Conservation (phyloP, 495 filamentous ascomycete species). For the Neurospora sp. region DNA sequence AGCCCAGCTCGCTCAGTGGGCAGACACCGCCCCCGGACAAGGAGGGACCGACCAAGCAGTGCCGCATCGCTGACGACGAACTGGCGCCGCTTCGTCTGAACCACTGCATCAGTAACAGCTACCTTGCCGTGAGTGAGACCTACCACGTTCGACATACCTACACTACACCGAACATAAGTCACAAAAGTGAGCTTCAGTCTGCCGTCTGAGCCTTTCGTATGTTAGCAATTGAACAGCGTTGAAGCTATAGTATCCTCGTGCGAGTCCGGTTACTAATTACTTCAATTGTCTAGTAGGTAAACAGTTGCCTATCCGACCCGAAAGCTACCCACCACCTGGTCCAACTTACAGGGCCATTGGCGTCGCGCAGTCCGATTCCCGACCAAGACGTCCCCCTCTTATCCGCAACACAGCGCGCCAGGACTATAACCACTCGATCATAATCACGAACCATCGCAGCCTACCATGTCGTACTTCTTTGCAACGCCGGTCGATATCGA, state of each 20-base stretch:
- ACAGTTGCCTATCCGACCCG: neutral
- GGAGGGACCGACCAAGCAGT: neutral
- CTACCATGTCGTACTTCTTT: constrained; percentile 88
- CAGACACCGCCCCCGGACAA: neutral
- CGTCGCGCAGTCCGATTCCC: neutral
- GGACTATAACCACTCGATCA: neutral
- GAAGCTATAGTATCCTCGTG: neutral
- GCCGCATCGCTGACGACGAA: neutral
- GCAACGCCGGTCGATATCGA: constrained; percentile 97
- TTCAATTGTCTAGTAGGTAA: neutral
- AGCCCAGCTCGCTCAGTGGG: neutral
- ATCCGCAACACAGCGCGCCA: neutral
- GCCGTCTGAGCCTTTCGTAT: neutral
- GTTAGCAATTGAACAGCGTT: neutral
- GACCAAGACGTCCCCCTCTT: neutral
- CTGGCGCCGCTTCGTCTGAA: neutral
- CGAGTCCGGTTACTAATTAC: neutral
- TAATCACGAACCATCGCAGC: neutral
- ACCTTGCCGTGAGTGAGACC: neutral
- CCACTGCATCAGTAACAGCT: neutral
- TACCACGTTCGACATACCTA: neutral
- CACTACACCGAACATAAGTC: neutral
- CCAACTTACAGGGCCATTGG: neutral
- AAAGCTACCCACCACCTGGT: neutral
- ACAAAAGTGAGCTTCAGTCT: neutral